phyloP scores from a whole-genome alignment of 2,329 filamentous ascomycete genomes.

The Zymoseptoria passerinii region DNA sequence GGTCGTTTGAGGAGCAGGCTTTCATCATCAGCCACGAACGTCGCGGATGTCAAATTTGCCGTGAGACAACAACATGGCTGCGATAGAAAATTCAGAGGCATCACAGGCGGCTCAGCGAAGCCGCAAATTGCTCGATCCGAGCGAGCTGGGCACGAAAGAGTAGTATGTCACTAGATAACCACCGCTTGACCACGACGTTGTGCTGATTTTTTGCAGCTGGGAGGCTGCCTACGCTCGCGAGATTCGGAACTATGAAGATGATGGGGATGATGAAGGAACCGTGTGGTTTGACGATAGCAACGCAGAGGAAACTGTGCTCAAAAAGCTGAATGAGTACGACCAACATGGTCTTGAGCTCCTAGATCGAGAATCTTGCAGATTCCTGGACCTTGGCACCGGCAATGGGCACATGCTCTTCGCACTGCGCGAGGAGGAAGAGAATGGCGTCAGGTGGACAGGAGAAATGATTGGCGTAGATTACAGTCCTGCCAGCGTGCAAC shows the following conservation, averaged over 20 bases:
- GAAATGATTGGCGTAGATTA: conserved; percentile 84
- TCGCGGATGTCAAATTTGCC: background rate
- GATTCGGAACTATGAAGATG: conserved; percentile 59
- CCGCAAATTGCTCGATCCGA: conserved; percentile 55
- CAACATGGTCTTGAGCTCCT: conserved; percentile 36
- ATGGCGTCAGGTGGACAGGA: conserved; percentile 50
- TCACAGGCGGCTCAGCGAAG: background rate
- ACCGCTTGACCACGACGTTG: background rate
- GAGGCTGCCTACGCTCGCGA: conserved; percentile 63
- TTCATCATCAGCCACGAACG: background rate
- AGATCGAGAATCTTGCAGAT: conserved; percentile 42
- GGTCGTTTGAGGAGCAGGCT: background rate
- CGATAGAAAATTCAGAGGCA: background rate
- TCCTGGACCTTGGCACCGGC: conserved; percentile 86
- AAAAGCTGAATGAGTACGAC: conserved; percentile 50
- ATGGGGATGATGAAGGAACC: conserved; percentile 74
- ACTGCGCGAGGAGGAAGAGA: conserved; percentile 51
- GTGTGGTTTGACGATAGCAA: conserved; percentile 95
- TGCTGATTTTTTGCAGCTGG: conserved; percentile 29
- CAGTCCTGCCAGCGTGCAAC: conserved; percentile 61
- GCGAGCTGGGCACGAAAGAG: conserved; percentile 76
- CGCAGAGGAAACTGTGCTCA: conserved; percentile 72
- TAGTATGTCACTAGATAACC: conserved; percentile 58
- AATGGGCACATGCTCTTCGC: conserved; percentile 87
- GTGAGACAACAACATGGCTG: background rate